A percentile compares a stretch with the other conserved stretches of the same genome.
Evolutionary conservation across 306 rosid species (phyloP).

Genomic region (Trifolium dubium): DNA sequence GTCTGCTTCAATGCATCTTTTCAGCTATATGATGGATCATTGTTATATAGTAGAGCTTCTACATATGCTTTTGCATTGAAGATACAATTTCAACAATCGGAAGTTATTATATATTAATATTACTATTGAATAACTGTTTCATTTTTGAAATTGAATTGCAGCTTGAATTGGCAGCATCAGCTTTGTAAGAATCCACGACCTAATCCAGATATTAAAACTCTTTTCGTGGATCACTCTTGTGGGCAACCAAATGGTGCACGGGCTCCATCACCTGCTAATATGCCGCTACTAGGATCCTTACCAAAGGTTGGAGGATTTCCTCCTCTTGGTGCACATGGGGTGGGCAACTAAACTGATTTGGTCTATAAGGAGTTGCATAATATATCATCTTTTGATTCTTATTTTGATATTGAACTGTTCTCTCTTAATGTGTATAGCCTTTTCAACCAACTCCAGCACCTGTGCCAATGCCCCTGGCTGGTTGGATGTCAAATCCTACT

Average conservation of each 20-base stretch:
- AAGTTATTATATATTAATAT: not conserved
- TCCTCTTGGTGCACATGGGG: slow-evolving; percentile 95
- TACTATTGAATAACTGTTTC: slow-evolving; percentile 35
- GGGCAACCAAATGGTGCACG: slow-evolving; percentile 97
- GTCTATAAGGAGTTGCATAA: slow-evolving; percentile 40
- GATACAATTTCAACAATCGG: not conserved
- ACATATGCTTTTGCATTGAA: slow-evolving; percentile 12
- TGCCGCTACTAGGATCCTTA: slow-evolving; percentile 85
- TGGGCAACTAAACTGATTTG: slow-evolving; percentile 50
- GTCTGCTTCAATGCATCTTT: not conserved
- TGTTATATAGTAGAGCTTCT: slow-evolving; percentile 6
- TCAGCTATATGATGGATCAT: slow-evolving; percentile 19
- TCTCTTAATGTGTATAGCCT: slow-evolving; percentile 62
- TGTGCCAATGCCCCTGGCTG: slow-evolving; percentile 78
- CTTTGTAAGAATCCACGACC: slow-evolving; percentile 98
- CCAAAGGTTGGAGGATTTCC: slow-evolving; percentile 97
- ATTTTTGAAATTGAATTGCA: slow-evolving; percentile 48
- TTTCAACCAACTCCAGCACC: slow-evolving; percentile 84
- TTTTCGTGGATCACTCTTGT: slow-evolving; percentile 95
- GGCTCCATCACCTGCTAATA: slow-evolving; percentile 95
- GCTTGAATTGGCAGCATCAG: slow-evolving; percentile 99
- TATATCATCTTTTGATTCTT: slow-evolving; percentile 36
- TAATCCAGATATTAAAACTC: slow-evolving; percentile 97
- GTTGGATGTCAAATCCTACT: slow-evolving; percentile 98
- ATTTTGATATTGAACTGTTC: slow-evolving; percentile 35